Conservation (phyloP, 176 grass and related monocot species). For the Saccharum officinarum region DNA sequence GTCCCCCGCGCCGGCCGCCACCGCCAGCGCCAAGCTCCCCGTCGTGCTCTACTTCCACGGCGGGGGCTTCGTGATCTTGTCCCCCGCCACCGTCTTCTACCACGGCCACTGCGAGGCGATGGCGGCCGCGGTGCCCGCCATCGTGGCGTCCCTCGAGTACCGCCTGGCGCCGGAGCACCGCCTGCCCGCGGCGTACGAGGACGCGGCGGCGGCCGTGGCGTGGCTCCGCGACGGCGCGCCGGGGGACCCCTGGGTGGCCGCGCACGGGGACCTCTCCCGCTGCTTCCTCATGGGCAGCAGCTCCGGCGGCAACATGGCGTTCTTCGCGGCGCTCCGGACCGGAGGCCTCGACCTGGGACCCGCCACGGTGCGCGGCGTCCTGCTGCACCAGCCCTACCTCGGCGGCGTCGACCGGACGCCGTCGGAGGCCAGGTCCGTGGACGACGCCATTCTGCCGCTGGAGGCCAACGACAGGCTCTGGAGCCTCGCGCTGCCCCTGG, state of each 20-base stretch:
- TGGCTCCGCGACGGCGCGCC: constrained; percentile 49
- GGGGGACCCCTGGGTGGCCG: constrained; percentile 48
- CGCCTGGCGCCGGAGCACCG: constrained; percentile 78
- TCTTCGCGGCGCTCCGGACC: constrained; percentile 43
- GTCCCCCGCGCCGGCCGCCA: background rate
- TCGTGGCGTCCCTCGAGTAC: constrained; percentile 73
- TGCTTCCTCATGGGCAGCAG: constrained; percentile 85
- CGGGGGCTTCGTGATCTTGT: constrained; percentile 76
- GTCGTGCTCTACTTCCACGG: constrained; percentile 88
- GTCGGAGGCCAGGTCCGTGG: constrained; percentile 54
- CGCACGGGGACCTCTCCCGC: constrained; percentile 57
- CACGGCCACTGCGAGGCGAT: constrained; percentile 66
- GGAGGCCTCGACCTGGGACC: constrained; percentile 25
- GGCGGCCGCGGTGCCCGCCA: constrained; percentile 42
- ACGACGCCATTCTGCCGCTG: constrained; percentile 70
- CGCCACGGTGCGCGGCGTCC: constrained; percentile 25
- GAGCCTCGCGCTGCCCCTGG: constrained; percentile 61
- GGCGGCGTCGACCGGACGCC: constrained; percentile 68
- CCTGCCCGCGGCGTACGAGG: constrained; percentile 74
- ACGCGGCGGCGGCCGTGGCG: constrained; percentile 58
- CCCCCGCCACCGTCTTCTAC: constrained; percentile 49
- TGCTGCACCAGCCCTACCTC: constrained; percentile 89
- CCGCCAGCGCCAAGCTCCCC: constrained; percentile 49
- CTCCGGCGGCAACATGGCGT: constrained; percentile 88
- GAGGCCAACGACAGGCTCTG: constrained; percentile 71